A percentile compares a stretch with the other conserved stretches of the same genome.
These are phyloP conservation scores for Alternaria sp. DNA, from an alignment of 2,329 filamentous ascomycete genomes.

Conservation along the genomic window DNA sequence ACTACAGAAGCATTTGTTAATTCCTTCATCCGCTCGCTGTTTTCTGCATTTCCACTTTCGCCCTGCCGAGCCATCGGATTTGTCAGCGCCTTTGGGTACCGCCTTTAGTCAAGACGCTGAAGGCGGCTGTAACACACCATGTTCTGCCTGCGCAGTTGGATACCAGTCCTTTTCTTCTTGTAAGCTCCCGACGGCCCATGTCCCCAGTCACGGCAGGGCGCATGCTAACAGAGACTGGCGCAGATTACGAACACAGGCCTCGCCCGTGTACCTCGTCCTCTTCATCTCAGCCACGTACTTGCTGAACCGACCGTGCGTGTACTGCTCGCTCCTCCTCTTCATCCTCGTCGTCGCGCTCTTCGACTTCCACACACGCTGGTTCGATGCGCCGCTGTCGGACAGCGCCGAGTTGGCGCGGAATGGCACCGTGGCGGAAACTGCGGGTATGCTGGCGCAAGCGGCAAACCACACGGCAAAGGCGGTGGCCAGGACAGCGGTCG, in stretches of 20 bases:
- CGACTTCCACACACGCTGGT: slow-evolving; percentile 92
- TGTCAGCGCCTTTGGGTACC: not conserved
- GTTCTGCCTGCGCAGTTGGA: slow-evolving; percentile 72
- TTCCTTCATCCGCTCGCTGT: slow-evolving; percentile 16
- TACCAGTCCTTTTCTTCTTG: slow-evolving; percentile 62
- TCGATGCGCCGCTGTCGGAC: slow-evolving; percentile 71
- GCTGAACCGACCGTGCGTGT: slow-evolving; percentile 94
- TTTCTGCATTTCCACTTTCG: not conserved
- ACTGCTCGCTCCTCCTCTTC: slow-evolving; percentile 94
- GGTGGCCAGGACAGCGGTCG: slow-evolving; percentile 39
- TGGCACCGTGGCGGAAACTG: slow-evolving; percentile 60
- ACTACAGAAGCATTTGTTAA: slow-evolving; percentile 13
- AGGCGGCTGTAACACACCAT: slow-evolving; percentile 52
- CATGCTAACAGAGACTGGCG: not conserved
- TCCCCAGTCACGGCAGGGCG: too few relatives aligned
- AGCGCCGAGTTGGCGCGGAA: slow-evolving; percentile 46
- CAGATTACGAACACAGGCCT: slow-evolving; percentile 56
- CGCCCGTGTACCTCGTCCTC: slow-evolving; percentile 60
- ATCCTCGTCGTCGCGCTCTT: slow-evolving; percentile 97
- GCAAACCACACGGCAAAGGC: slow-evolving; percentile 62
- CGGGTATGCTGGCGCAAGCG: slow-evolving; percentile 70
- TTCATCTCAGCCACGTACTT: slow-evolving; percentile 88
- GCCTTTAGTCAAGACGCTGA: slow-evolving; percentile 5
- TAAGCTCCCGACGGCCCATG: slow-evolving; percentile 39
- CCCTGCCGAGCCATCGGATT: not conserved